These are phyloP conservation scores for Blastomyces gilchristii DNA, from an alignment of 2,329 filamentous ascomycete genomes.

Conservation along the genomic window DNA sequence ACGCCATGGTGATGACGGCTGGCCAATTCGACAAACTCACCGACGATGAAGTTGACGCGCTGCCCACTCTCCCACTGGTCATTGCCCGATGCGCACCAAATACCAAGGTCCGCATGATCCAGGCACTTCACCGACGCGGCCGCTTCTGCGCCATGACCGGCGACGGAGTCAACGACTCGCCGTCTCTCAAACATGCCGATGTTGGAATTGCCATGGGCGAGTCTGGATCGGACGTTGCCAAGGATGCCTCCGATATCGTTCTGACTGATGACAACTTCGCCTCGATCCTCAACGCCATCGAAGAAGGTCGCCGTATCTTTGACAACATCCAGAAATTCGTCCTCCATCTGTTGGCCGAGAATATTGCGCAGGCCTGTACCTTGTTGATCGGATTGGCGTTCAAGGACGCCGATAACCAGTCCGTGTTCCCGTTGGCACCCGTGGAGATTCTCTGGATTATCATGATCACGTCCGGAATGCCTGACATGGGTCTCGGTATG, in stretches of 20 bases:
- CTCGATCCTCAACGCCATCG: conserved; percentile 71
- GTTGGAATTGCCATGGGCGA: conserved; percentile 82
- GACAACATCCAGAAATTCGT: conserved; percentile 88
- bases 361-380: conserved; percentile 73
- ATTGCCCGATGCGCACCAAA: conserved; percentile 50
- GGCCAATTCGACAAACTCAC: conserved; percentile 67
- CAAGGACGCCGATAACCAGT: conserved; percentile 59
- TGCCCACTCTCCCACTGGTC: conserved; percentile 47
- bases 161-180: conserved; percentile 80
- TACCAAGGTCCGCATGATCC: conserved; percentile 79
- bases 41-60: conserved; percentile 58
- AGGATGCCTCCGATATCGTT: conserved; percentile 51
- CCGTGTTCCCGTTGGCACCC: conserved; percentile 76
- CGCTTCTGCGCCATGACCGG: conserved; percentile 80
- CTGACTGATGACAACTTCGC: conserved; percentile 47
- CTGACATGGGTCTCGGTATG: conserved; percentile 78
- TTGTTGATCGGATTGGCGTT: conserved; percentile 74
- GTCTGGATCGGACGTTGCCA: conserved; percentile 74
- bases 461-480: conserved; percentile 80
- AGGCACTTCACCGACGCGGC: conserved; percentile 46
- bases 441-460: conserved; percentile 91
- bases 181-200: conserved; percentile 68
- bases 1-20: conserved; percentile 62
- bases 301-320: conserved; percentile 75
- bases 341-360: conserved; percentile 66